Conservation (phyloP, 352 stramenopile genomes). For the Globisporangium nodosum region DNA sequence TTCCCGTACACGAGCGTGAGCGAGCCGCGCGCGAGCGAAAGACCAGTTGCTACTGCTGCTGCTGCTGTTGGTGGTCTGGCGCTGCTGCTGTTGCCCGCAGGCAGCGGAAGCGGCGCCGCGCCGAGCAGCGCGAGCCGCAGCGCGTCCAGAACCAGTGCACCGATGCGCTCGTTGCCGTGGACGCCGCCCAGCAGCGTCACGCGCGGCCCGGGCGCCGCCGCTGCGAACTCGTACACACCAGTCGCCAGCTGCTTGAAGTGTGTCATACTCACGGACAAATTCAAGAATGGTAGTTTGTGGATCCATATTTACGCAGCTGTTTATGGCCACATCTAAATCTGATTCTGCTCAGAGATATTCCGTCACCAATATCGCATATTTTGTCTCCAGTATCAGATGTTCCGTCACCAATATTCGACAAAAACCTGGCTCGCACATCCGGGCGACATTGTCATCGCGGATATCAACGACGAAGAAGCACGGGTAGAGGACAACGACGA, state of each 20-base stretch:
- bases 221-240: conserved; percentile 43
- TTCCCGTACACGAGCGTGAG: conserved; percentile 69
- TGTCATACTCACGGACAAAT: too few species aligned
- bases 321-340: too few species aligned
- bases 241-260: conserved; percentile 32
- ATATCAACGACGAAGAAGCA: too few species aligned
- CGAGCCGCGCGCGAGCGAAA: conserved; percentile 22
- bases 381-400: too few species aligned
- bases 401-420: too few species aligned
- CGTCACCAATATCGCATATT: too few species aligned
- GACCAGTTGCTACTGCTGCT: conserved; percentile 7
- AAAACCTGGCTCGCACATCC: too few species aligned
- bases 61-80: conserved; percentile 12
- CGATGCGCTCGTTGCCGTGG: conserved; percentile 75
- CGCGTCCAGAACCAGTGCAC: conserved; percentile 49
- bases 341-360: too few species aligned
- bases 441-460: too few species aligned
- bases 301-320: too few species aligned
- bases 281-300: too few species aligned
- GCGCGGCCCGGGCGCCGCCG: conserved; percentile 18
- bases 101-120: conserved; percentile 13
- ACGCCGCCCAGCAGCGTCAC: conserved; percentile 65
- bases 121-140: conserved; percentile 43
- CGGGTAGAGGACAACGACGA: too few species aligned
- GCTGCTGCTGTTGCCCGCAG: conserved; percentile 5